These are phyloP conservation scores for Rosa multiflora DNA, from an alignment of 306 rosid species.

Conservation along the genomic window DNA sequence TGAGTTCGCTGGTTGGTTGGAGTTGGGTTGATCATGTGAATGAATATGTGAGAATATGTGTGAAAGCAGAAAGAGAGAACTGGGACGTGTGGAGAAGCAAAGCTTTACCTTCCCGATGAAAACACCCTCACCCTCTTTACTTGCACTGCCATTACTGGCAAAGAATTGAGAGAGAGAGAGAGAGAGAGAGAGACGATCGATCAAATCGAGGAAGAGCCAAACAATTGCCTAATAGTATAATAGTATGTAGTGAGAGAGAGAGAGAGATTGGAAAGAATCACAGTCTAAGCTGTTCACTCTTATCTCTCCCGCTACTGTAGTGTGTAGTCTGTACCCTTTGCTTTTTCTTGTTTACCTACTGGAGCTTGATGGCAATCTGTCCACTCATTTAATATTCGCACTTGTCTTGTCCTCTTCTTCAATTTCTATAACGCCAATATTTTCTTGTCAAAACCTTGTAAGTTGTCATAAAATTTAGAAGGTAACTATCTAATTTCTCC, in stretches of 20 bases:
- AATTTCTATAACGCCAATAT: background rate
- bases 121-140: slow-evolving; percentile 68
- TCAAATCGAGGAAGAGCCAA: slow-evolving; percentile 76
- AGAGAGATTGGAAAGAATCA: slow-evolving; percentile 35
- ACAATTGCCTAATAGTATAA: slow-evolving; percentile 10
- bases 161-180: slow-evolving; percentile 36
- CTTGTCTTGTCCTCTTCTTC: slow-evolving; percentile 38
- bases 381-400: slow-evolving; percentile 65
- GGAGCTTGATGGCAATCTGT: slow-evolving; percentile 50
- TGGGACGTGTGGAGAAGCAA: slow-evolving; percentile 25
- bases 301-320: background rate
- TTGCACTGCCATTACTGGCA: slow-evolving; percentile 75
- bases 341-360: slow-evolving; percentile 25
- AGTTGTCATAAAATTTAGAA: too few species aligned
- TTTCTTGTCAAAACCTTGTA: too few species aligned
- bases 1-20: slow-evolving; percentile 14
- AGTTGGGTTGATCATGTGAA: slow-evolving; percentile 1
- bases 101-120: slow-evolving; percentile 97
- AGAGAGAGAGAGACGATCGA: slow-evolving; percentile 45
- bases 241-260: slow-evolving; percentile 2
- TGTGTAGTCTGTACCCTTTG: slow-evolving; percentile 10
- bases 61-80: slow-evolving; percentile 17
- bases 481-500: too few species aligned
- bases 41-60: background rate
- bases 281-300: slow-evolving; percentile 8